Evolutionary conservation across 148 eudicot species (phyloP).

Genomic region (Amaranthus hypochondriacus): DNA sequence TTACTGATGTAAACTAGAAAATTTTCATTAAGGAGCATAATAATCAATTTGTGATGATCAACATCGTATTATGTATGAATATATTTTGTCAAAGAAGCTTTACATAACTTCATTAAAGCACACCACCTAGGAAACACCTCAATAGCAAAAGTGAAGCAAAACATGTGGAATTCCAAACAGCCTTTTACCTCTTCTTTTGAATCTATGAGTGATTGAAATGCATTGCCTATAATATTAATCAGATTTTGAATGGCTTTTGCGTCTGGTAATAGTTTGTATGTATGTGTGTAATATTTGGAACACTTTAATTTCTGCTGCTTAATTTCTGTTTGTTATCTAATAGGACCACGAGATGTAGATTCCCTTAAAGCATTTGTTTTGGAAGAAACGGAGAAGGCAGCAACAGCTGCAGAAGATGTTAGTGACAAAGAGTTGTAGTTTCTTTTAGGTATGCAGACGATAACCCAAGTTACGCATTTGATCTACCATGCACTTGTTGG

Average conservation of each 20-base stretch:
- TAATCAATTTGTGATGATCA: too few species aligned
- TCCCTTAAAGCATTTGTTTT: slow-evolving; percentile 63
- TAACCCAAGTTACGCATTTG: not conserved
- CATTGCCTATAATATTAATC: too few species aligned
- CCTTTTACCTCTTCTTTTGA: too few species aligned
- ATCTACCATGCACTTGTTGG: slow-evolving; percentile 1
- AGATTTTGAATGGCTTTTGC: not conserved
- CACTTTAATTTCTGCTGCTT: not conserved
- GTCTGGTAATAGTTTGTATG: not conserved
- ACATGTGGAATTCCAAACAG: too few species aligned
- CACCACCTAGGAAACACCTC: too few species aligned
- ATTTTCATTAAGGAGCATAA: too few species aligned
- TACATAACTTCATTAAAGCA: too few species aligned
- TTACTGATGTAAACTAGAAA: too few species aligned
- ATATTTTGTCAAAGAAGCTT: too few species aligned
- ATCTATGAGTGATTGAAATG: too few species aligned
- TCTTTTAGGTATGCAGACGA: slow-evolving; percentile 13
- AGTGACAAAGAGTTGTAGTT: slow-evolving; percentile 46
- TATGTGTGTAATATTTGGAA: not conserved
- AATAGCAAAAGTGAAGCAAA: too few species aligned
- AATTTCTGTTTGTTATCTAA: slow-evolving; percentile 1
- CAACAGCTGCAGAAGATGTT: slow-evolving; percentile 37
- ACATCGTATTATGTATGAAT: too few species aligned
- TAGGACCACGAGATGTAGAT: slow-evolving; percentile 65
- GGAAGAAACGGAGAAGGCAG: slow-evolving; percentile 75